These are phyloP conservation scores for Skeletonema potamos DNA, from an alignment of 108 stramenopile genomes.

Conservation along the genomic window DNA sequence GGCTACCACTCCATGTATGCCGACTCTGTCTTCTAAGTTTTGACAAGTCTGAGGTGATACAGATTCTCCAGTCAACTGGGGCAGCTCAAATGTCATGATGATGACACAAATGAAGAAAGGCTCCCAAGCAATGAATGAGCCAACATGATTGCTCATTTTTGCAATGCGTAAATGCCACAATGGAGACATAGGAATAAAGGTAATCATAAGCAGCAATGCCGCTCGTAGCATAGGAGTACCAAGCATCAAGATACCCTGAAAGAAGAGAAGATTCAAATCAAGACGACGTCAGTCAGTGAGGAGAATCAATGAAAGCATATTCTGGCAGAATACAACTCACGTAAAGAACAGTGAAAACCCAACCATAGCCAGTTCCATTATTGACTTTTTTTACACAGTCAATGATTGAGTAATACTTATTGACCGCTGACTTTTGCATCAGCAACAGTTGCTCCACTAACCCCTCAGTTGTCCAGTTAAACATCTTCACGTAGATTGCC, in stretches of 20 bases:
- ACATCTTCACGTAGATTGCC: conserved; percentile 12
- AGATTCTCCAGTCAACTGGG: neutral
- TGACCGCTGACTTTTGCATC: neutral
- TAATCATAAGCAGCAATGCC: neutral
- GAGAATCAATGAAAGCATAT: neutral
- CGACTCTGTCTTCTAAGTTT: neutral
- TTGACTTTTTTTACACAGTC: conserved; percentile 1
- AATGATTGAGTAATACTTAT: conserved; percentile 13
- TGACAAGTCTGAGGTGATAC: neutral
- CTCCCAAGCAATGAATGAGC: conserved; percentile 16
- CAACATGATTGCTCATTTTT: neutral
- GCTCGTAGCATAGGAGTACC: conserved; percentile 18
- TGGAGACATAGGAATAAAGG: conserved; percentile 17
- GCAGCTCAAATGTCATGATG: neutral
- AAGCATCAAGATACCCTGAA: conserved; percentile 5
- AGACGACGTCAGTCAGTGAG: neutral
- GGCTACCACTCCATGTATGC: neutral
- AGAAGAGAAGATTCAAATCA: too few species aligned
- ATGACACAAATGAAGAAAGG: conserved; percentile 18
- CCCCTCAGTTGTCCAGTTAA: neutral
- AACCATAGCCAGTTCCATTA: conserved; percentile 13
- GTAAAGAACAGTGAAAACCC: conserved; percentile 1
- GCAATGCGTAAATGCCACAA: conserved; percentile 9
- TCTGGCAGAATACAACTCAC: neutral
- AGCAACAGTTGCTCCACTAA: neutral